Conservation (phyloP, 140 eudicot genomes). For the Erigeron philadelphicus region DNA sequence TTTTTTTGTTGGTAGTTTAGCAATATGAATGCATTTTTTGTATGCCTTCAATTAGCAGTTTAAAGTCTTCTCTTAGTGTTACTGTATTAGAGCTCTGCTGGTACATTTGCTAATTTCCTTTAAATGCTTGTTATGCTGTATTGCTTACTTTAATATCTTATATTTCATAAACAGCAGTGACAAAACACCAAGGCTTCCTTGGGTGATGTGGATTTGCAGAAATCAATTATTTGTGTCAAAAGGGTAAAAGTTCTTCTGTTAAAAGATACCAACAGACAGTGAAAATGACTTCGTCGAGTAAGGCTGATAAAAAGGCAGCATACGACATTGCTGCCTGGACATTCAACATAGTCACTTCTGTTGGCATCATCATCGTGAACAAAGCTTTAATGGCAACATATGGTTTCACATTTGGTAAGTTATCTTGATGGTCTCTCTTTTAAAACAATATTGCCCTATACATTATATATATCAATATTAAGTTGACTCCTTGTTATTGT, state of each 20-base stretch:
- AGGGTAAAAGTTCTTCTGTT: slow-evolving; percentile 33
- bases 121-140: slow-evolving; percentile 16
- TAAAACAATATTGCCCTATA: not conserved
- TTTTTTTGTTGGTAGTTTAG: too few species aligned
- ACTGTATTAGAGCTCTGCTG: not conserved
- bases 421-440: slow-evolving; percentile 11
- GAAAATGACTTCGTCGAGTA: slow-evolving; percentile 51
- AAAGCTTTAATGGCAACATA: slow-evolving; percentile 73
- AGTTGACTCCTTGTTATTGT: not conserved
- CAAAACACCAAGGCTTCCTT: slow-evolving; percentile 26
- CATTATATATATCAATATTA: not conserved
- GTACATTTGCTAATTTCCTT: slow-evolving; percentile 10
- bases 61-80: too few species aligned
- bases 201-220: slow-evolving; percentile 40
- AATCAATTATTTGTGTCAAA: slow-evolving; percentile 24
- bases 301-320: slow-evolving; percentile 64
- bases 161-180: slow-evolving; percentile 26
- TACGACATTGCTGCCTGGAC: slow-evolving; percentile 67
- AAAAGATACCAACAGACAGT: slow-evolving; percentile 13
- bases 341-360: slow-evolving; percentile 78
- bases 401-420: slow-evolving; percentile 70
- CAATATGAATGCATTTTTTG: too few species aligned
- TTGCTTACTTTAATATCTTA: slow-evolving; percentile 11
- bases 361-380: slow-evolving; percentile 76
- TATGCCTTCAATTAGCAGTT: too few species aligned